Conservation (phyloP, 805 yeast species). For the Sporopachydermia lactativora region DNA sequence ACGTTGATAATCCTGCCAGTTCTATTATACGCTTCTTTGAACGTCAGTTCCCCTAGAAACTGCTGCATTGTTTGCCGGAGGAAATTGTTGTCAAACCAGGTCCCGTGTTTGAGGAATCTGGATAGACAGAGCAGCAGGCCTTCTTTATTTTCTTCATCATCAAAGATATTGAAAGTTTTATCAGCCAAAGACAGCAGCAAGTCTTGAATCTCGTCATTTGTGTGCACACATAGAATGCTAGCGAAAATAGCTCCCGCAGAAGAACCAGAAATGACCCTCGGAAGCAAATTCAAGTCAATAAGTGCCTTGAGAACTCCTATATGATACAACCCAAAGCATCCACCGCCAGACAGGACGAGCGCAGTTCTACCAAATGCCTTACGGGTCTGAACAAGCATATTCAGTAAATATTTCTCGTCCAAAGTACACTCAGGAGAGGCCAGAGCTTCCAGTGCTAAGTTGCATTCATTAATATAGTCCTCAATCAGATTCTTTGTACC, state of each 20-base stretch:
- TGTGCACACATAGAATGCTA: constrained; percentile 68
- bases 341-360: constrained; percentile 89
- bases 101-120: constrained; percentile 67
- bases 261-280: constrained; percentile 83
- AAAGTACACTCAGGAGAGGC: constrained; percentile 18
- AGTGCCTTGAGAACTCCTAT: constrained; percentile 82
- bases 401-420: constrained; percentile 58
- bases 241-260: constrained; percentile 96
- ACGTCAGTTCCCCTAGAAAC: constrained; percentile 80
- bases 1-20: constrained; percentile 89
- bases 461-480: constrained; percentile 71
- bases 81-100: constrained; percentile 71
- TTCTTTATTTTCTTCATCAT: constrained; percentile 34
- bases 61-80: constrained; percentile 60
- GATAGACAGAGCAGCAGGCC: constrained; percentile 37
- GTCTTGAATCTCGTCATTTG: constrained; percentile 50
- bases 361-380: constrained; percentile 93
- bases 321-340: constrained; percentile 84
- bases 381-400: constrained; percentile 74
- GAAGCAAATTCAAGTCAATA: constrained; percentile 59
- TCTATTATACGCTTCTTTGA: constrained; percentile 86
- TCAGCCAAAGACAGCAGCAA: constrained; percentile 50
- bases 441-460: constrained; percentile 26
- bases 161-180: constrained; percentile 37
- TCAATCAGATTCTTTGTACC: constrained; percentile 82